Conservation (phyloP, 768 basidiomycete genomes). For the Boletus reticulatus region DNA sequence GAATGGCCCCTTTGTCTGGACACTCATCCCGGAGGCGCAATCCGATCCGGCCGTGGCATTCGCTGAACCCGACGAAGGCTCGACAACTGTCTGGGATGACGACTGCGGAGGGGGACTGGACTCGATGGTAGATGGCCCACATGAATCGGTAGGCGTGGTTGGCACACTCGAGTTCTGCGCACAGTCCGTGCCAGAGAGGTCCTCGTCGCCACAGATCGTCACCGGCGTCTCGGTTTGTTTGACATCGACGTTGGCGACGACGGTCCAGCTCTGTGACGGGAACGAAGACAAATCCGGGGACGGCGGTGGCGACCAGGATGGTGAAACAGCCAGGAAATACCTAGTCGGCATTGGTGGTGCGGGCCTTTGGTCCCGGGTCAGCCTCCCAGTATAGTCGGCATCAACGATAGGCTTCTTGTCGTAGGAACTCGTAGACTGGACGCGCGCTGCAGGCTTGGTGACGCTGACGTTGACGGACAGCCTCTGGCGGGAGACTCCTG, state of each 20-base stretch:
- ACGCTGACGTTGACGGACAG: background rate
- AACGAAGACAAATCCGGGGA: slow-evolving; percentile 2
- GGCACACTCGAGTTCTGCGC: no score
- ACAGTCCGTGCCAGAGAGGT: no score
- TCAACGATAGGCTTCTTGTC: background rate
- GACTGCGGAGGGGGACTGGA: background rate
- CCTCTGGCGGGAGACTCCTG: background rate
- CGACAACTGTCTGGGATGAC: background rate
- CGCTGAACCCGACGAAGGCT: no score
- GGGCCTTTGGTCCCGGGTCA: background rate
- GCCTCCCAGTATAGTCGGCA: background rate
- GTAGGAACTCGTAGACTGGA: background rate
- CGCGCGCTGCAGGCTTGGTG: no score
- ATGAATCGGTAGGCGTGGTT: background rate
- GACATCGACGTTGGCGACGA: background rate
- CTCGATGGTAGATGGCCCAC: background rate
- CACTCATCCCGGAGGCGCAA: no score
- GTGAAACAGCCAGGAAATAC: background rate
- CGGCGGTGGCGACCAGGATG: background rate
- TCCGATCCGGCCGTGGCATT: no score
- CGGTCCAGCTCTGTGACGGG: slow-evolving; percentile 8
- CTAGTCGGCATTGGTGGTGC: background rate
- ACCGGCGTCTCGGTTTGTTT: background rate
- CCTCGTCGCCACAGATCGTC: background rate
- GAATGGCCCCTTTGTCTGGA: no score